A percentile compares a stretch with the other conserved stretches of the same genome.
Evolutionary conservation across 169 alveolate genomes (phyloP).

Genomic region (Plasmodium inui): DNA sequence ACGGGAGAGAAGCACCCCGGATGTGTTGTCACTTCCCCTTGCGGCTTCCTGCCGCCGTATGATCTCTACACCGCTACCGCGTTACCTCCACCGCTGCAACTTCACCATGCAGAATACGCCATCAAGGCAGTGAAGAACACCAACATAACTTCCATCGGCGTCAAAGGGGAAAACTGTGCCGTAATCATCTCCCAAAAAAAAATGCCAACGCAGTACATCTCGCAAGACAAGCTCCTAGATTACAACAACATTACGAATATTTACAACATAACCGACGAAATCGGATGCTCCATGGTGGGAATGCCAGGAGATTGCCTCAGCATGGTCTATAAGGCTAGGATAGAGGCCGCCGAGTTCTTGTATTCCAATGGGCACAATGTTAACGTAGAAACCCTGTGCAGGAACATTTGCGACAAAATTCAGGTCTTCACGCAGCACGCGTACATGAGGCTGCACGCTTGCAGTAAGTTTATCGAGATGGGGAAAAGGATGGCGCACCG

Average conservation of each 20-base stretch:
- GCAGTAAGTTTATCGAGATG: constrained; percentile 83
- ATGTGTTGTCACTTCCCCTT: not conserved
- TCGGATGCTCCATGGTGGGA: constrained; percentile 86
- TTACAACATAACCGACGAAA: constrained; percentile 86
- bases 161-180: constrained; percentile 96
- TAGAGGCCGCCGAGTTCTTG: constrained; percentile 91
- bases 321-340: constrained; percentile 90
- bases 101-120: constrained; percentile 92
- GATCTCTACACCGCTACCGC: not conserved
- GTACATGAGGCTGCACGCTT: constrained; percentile 94
- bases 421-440: constrained; percentile 97
- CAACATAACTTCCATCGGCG: constrained; percentile 96
- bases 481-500: not conserved
- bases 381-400: constrained; percentile 93
- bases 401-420: constrained; percentile 93
- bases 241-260: constrained; percentile 84
- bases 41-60: not conserved
- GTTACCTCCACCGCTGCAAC: not conserved
- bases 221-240: constrained; percentile 88
- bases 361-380: constrained; percentile 93
- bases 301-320: constrained; percentile 92
- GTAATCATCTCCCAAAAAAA: constrained; percentile 95
- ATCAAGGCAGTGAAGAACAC: constrained; percentile 97
- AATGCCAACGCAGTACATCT: constrained; percentile 90
- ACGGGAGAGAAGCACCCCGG: not conserved